Conservation (phyloP, 1,139 yeast genomes). For the Pichia sp. region DNA sequence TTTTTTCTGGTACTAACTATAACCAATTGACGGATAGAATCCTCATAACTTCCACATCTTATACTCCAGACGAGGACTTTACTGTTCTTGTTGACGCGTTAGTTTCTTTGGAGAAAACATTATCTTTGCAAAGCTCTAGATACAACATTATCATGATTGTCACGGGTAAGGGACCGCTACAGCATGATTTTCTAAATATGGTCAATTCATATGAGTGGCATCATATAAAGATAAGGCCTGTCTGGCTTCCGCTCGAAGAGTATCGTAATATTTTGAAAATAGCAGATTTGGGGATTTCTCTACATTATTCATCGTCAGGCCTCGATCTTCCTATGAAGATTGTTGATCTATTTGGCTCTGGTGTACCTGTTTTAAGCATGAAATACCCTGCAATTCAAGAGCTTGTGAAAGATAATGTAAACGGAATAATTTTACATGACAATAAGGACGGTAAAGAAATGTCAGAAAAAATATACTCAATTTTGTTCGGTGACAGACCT, state of each 20-base stretch:
- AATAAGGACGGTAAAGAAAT: slow-evolving; percentile 43
- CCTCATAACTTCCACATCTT: slow-evolving; percentile 82
- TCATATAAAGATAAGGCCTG: slow-evolving; percentile 52
- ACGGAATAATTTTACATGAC: slow-evolving; percentile 43
- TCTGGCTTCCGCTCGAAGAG: slow-evolving; percentile 77
- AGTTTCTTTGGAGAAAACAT: slow-evolving; percentile 48
- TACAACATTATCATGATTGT: slow-evolving; percentile 64
- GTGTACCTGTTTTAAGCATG: slow-evolving; percentile 83
- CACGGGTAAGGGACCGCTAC: slow-evolving; percentile 94
- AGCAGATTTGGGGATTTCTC: slow-evolving; percentile 85
- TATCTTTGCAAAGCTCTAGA: slow-evolving; percentile 25
- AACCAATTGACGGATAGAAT: slow-evolving; percentile 49
- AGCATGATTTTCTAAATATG: slow-evolving; percentile 43
- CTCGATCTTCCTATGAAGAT: slow-evolving; percentile 96
- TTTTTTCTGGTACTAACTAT: slow-evolving; percentile 35
- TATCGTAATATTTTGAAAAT: slow-evolving; percentile 72
- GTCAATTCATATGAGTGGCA: slow-evolving; percentile 42
- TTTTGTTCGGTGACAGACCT: slow-evolving; percentile 36
- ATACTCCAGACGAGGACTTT: slow-evolving; percentile 94
- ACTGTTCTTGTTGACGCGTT: slow-evolving; percentile 65
- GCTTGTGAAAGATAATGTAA: slow-evolving; percentile 45
- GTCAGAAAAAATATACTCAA: slow-evolving; percentile 43
- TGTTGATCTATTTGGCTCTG: slow-evolving; percentile 94
- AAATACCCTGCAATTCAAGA: slow-evolving; percentile 70
- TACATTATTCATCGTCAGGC: slow-evolving; percentile 91